Percentiles rank a stretch among this genome's conserved stretches.
These are phyloP conservation scores for Gracilaria vermiculophylla DNA, from an alignment of 23 red algal species.

Conservation along the genomic window DNA sequence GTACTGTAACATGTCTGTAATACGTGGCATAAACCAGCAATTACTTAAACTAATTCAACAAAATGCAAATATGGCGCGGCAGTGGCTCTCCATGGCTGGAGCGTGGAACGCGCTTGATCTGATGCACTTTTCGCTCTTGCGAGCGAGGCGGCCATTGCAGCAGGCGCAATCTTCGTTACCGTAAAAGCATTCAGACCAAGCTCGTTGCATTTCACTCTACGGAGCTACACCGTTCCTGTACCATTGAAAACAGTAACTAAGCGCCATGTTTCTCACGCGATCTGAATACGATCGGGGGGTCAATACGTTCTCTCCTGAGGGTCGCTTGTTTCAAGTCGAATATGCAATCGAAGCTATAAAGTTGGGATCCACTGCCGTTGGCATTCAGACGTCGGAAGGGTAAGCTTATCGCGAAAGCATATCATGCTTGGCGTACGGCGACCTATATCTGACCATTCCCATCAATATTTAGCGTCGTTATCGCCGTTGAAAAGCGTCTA, in stretches of 20 bases:
- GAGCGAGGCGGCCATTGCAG: background rate
- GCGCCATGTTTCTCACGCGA: constrained; percentile 94
- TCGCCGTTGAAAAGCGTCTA: constrained; percentile 93
- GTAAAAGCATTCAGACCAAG: too few relatives aligned
- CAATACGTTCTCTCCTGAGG: constrained; percentile 94
- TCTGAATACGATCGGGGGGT: constrained; percentile 98
- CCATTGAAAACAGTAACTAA: background rate
- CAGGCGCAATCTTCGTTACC: too few relatives aligned
- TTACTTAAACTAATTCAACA: background rate
- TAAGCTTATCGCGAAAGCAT: constrained; percentile 17
- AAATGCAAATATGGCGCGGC: background rate
- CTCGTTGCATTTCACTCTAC: too few relatives aligned
- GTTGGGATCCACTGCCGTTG: constrained; percentile 89
- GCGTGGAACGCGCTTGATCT: background rate
- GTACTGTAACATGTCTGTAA: background rate
- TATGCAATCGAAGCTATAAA: constrained; percentile 99
- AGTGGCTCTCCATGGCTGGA: background rate
- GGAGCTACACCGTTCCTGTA: too few relatives aligned
- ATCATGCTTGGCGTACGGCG: background rate
- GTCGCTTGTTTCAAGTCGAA: constrained; percentile 94
- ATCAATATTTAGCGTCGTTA: constrained; percentile 59
- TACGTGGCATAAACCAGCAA: background rate
- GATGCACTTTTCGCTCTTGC: background rate
- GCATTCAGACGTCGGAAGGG: constrained; percentile 82
- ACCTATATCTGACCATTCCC: background rate